phyloP scores from a whole-genome alignment of 2,329 filamentous ascomycete genomes.

The Curvularia sp. region DNA sequence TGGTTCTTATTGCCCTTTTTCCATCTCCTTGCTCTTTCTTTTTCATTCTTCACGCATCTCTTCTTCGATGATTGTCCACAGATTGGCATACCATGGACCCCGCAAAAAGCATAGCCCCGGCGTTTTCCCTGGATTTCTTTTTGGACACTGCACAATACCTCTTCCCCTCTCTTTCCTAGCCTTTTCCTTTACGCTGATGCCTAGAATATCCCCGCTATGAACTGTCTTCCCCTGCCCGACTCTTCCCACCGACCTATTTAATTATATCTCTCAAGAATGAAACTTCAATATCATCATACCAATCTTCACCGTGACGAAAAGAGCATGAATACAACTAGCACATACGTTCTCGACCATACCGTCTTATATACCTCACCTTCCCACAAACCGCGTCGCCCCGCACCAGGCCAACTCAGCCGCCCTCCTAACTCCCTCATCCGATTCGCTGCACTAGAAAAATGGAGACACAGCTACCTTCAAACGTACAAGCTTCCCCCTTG shows the following conservation, averaged over 20 bases:
- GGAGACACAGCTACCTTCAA: neutral
- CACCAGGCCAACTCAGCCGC: neutral
- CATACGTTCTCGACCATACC: neutral
- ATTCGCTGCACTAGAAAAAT: neutral
- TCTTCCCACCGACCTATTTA: neutral
- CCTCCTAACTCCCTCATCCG: neutral
- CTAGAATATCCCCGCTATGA: neutral
- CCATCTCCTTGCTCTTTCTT: neutral
- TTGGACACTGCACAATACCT: neutral
- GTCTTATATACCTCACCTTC: neutral
- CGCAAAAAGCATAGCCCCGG: slow-evolving; percentile 14
- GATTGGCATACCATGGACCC: slow-evolving; percentile 13
- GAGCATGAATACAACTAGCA: neutral
- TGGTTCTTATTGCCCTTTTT: neutral
- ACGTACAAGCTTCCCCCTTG: neutral
- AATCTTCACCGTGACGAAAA: neutral
- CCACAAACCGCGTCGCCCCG: neutral
- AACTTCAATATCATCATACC: neutral
- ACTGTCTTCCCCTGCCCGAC: neutral
- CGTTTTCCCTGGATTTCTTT: neutral
- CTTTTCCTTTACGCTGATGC: neutral
- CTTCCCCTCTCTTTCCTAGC: neutral
- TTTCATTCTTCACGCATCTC: neutral
- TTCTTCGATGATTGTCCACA: slow-evolving; percentile 4
- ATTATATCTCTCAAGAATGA: neutral